Evolutionary conservation across 306 rosid species (phyloP).

Genomic region (Abrus precatorius): DNA sequence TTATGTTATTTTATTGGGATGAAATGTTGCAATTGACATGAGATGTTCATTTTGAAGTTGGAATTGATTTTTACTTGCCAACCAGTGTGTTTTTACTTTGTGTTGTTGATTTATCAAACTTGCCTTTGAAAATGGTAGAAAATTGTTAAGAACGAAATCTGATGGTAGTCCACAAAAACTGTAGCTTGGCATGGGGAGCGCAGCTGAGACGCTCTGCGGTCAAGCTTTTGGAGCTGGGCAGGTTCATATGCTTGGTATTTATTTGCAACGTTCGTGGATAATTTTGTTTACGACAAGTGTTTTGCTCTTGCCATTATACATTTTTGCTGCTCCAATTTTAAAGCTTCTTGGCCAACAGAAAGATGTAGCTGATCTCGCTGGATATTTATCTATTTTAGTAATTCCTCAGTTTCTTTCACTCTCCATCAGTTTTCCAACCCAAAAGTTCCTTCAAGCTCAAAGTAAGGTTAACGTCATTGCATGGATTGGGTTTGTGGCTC

Average conservation of each 20-base stretch:
- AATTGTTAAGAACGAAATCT: conserved; percentile 25
- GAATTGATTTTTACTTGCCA: neutral
- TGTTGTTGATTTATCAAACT: neutral
- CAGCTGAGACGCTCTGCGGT: conserved; percentile 89
- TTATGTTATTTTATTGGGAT: neutral
- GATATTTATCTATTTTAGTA: conserved; percentile 56
- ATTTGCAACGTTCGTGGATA: conserved; percentile 92
- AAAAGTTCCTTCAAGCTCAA: conserved; percentile 90
- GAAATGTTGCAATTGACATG: conserved; percentile 3
- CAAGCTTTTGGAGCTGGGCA: conserved; percentile 97
- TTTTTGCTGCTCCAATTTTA: conserved; percentile 74
- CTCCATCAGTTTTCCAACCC: conserved; percentile 76
- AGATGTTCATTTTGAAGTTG: neutral
- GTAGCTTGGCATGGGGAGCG: conserved; percentile 94
- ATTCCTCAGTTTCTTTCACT: conserved; percentile 84
- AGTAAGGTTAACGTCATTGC: conserved; percentile 79
- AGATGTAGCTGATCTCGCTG: conserved; percentile 80
- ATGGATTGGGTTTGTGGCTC: conserved; percentile 71
- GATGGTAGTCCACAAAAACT: conserved; percentile 29
- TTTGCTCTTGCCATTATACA: conserved; percentile 70
- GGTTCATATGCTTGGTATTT: conserved; percentile 76
- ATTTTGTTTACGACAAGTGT: conserved; percentile 63
- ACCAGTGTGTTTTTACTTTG: neutral
- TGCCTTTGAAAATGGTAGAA: neutral
- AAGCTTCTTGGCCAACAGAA: conserved; percentile 77